phyloP scores from a whole-genome alignment of 2,329 filamentous ascomycete genomes.

The Chrysoporthe austroafricana region DNA sequence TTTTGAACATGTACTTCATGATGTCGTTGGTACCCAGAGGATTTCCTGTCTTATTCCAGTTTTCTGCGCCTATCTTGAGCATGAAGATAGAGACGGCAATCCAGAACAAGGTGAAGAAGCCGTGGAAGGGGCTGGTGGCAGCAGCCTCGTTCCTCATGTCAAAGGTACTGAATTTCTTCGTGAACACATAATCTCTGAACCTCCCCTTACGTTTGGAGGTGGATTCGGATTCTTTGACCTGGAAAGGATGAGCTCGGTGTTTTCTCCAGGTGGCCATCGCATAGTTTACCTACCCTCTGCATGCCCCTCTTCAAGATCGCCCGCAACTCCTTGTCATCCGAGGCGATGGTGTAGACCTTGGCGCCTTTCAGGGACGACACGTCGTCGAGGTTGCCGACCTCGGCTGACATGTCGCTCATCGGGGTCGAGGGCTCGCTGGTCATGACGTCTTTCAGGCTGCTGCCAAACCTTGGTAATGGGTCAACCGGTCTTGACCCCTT shows the following conservation, averaged over 20 bases:
- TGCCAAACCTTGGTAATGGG: slow-evolving; percentile 30
- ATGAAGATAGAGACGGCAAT: slow-evolving; percentile 69
- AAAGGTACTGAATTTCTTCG: slow-evolving; percentile 73
- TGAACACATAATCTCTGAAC: slow-evolving; percentile 67
- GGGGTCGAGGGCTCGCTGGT: slow-evolving; percentile 22
- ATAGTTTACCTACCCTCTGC: slow-evolving; percentile 32
- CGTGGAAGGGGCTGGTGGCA: slow-evolving; percentile 72
- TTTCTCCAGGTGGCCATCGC: slow-evolving; percentile 17
- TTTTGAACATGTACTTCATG: slow-evolving; percentile 65
- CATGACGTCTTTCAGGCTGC: slow-evolving; percentile 13
- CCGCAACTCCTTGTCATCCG: slow-evolving; percentile 45
- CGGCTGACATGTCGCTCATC: slow-evolving; percentile 24
- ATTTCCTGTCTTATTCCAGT: slow-evolving; percentile 70
- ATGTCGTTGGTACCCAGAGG: slow-evolving; percentile 74
- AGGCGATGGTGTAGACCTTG: slow-evolving; percentile 34
- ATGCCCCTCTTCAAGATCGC: slow-evolving; percentile 42
- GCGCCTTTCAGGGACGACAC: slow-evolving; percentile 22
- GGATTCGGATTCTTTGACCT: slow-evolving; percentile 23
- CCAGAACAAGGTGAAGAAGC: slow-evolving; percentile 83
- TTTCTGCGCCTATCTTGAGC: slow-evolving; percentile 67
- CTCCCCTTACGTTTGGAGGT: slow-evolving; percentile 35
- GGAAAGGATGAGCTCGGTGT: slow-evolving; percentile 28
- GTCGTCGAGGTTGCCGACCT: slow-evolving; percentile 27
- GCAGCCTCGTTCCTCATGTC: slow-evolving; percentile 70
- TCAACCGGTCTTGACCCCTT: slow-evolving; percentile 15